Base-by-base conservation (phyloP, 768 basidiomycete species). In the Psilocybe sp. region DNA sequence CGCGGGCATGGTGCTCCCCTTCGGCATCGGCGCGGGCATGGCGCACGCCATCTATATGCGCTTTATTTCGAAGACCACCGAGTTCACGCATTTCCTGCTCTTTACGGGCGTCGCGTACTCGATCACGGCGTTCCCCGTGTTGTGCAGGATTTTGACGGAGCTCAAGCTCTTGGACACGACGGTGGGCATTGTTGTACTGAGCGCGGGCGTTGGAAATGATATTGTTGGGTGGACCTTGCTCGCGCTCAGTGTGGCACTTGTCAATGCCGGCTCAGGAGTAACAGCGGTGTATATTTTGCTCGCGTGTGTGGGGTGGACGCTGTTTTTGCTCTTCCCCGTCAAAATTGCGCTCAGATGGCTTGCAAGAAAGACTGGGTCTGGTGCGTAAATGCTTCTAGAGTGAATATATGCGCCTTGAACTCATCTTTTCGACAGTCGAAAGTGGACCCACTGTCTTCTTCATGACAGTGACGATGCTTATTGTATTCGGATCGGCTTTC, bases 81-180 rank as follows among this genome's bases (percentile, higher is more conserved):
- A 83, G 46, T 96, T 93, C 66, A 86, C 90, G 0, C 77, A 96
- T 64, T 98, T 98, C 67, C 84, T 97, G 80, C 82, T 99, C 34
- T 98, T 98, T 68, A 84, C 89, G 9, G 93, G 92, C 12, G 92
- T 95, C 16, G 92, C 93, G 1, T 93, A 85, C 70, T 86, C 87
- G 3, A 92, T 92, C 60, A 92, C 89, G 0, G 90, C 89, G 0
- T 90, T 92, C 54, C 90, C 92, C 1, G 87, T 93, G 1, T 73
- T 93, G 6, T 92, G 89, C 66, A 78, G 94, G 54, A 89, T 97
- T 67, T 73, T 98, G 40, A 89, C 88, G 1, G 94, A 97, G 63
- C 80, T 96, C 48, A 93, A 94, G 66, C 73, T 99, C 1, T 76
- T 98, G 53, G 89, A 94, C 52, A 97, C 92, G 0, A 85, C 84